Evolutionary conservation across 2,329 filamentous ascomycete species (phyloP).

Genomic region (Scedosporium apiospermum): DNA sequence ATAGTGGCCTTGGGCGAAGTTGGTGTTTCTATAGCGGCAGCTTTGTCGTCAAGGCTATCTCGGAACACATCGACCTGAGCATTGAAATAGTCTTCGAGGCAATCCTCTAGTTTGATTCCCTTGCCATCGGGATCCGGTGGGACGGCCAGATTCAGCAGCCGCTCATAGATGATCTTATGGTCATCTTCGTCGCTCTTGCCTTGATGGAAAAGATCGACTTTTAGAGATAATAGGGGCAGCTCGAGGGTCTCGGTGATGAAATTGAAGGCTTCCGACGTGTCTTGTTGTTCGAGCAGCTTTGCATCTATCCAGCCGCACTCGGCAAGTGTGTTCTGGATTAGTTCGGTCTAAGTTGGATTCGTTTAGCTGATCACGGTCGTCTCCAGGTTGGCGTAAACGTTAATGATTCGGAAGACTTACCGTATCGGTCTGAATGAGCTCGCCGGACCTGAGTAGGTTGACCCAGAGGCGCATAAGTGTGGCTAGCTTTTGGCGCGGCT

Average conservation of each 20-base stretch:
- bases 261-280: constrained; percentile 89
- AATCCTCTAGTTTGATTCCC: constrained; percentile 75
- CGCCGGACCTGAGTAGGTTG: constrained; percentile 78
- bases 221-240: constrained; percentile 76
- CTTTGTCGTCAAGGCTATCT: constrained; percentile 46
- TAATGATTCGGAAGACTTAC: constrained; percentile 34
- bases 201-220: constrained; percentile 90
- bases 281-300: constrained; percentile 69
- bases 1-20: background rate
- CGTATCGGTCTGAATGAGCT: constrained; percentile 76
- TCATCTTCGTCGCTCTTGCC: constrained; percentile 80
- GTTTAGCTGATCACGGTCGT: background rate
- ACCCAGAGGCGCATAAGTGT: constrained; percentile 81
- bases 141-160: constrained; percentile 85
- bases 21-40: background rate
- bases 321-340: constrained; percentile 72
- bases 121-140: constrained; percentile 62
- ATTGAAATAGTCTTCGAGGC: constrained; percentile 91
- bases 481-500: constrained; percentile 62
- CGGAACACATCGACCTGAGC: constrained; percentile 82
- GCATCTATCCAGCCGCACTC: constrained; percentile 87
- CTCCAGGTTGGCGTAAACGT: background rate
- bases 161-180: constrained; percentile 89
- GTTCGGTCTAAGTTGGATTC: constrained; percentile 50
- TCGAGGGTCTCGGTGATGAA: constrained; percentile 89